These are phyloP conservation scores for Lactarius vividus DNA, from an alignment of 768 basidiomycete genomes.

Conservation along the genomic window DNA sequence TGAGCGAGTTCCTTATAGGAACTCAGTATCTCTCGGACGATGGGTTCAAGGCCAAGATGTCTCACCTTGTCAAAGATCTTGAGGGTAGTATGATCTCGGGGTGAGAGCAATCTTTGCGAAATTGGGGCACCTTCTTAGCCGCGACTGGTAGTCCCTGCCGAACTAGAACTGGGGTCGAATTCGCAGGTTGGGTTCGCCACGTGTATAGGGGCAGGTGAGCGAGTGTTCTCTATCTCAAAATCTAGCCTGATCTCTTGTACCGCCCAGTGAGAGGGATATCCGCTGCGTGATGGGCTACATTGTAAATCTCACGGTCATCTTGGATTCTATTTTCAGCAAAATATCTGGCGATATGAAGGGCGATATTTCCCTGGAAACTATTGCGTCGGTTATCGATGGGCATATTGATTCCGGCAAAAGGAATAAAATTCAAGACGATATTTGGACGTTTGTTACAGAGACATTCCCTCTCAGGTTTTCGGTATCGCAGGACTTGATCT, in stretches of 20 bases:
- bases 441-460: neutral
- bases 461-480: neutral
- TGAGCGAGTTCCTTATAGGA: neutral
- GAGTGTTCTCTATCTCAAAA: too few relatives aligned
- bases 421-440: neutral
- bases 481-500: neutral
- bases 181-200: neutral
- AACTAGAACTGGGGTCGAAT: neutral
- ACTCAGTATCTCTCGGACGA: neutral
- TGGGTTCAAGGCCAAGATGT: slow-evolving; percentile 10
- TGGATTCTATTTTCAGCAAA: neutral
- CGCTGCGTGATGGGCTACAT: slow-evolving; percentile 16
- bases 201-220: slow-evolving; percentile 7
- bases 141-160: neutral
- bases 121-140: neutral
- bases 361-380: neutral
- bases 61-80: slow-evolving; percentile 6
- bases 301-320: slow-evolving; percentile 10
- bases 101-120: neutral
- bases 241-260: neutral
- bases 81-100: neutral
- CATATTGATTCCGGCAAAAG: neutral
- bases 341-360: too few relatives aligned
- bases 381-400: neutral
- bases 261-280: neutral